These are phyloP conservation scores for Nyssa sinensis DNA, from an alignment of 148 eudicot species.

Conservation along the genomic window DNA sequence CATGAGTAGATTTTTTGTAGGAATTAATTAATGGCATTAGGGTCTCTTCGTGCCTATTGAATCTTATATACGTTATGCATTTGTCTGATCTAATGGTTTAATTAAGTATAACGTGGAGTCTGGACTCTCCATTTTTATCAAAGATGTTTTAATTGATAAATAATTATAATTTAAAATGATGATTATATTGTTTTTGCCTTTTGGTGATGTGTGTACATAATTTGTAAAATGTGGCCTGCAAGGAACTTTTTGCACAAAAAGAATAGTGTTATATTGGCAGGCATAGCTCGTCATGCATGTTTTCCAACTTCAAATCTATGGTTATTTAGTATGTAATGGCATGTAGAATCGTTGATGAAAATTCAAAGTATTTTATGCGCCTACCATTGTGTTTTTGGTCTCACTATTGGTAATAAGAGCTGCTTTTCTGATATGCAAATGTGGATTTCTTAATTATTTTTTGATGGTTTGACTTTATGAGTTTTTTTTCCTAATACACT, in stretches of 20 bases:
- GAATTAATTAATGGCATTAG: neutral
- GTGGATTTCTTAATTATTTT: no score
- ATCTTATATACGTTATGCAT: neutral
- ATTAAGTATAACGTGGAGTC: neutral
- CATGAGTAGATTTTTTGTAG: neutral
- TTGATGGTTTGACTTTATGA: no score
- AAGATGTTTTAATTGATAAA: neutral
- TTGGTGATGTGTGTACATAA: neutral
- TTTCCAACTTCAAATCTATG: neutral
- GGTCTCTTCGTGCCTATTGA: neutral
- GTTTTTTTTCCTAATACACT: no score
- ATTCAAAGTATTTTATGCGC: neutral
- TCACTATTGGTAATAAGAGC: neutral
- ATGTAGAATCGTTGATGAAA: neutral
- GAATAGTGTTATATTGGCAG: neutral
- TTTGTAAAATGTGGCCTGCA: neutral
- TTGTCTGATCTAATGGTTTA: neutral
- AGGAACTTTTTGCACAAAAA: neutral
- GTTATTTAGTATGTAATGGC: neutral
- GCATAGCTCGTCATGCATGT: neutral
- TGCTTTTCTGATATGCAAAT: no score
- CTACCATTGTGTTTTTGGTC: neutral
- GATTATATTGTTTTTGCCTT: neutral
- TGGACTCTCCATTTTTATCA: neutral
- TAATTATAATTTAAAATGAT: neutral